phyloP scores from a whole-genome alignment of 129 eudicot genomes.

The Flaveria linearis region DNA sequence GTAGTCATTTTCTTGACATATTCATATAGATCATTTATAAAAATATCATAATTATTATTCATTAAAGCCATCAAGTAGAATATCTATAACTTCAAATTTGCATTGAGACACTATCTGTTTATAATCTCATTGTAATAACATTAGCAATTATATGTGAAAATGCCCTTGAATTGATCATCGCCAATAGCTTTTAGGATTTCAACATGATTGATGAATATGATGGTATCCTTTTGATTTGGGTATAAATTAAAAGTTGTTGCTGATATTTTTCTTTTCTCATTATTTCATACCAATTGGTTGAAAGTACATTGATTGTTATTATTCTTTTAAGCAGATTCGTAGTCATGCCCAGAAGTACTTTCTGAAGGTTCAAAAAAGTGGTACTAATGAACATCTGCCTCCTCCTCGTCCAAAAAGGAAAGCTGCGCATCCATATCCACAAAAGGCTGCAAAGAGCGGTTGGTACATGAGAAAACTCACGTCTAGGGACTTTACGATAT shows the following conservation, averaged over 20 bases:
- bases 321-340: constrained; percentile 56
- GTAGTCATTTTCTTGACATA: too few species aligned
- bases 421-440: constrained; percentile 98
- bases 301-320: neutral
- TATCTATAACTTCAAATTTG: too few species aligned
- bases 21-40: neutral
- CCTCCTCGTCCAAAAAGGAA: constrained; percentile 97
- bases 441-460: constrained; percentile 89
- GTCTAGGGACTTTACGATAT: constrained; percentile 6
- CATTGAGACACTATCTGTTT: neutral
- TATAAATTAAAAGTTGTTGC: neutral
- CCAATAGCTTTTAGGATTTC: constrained; percentile 9
- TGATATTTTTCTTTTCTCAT: neutral
- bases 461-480: constrained; percentile 1
- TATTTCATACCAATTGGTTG: neutral
- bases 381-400: constrained; percentile 91
- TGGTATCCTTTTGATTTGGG: neutral
- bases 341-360: constrained; percentile 97
- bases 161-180: neutral
- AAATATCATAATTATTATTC: constrained; percentile 4
- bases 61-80: constrained; percentile 10
- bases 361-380: constrained; percentile 88
- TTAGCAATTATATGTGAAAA: constrained; percentile 12
- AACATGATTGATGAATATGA: constrained; percentile 13
- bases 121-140: constrained; percentile 12